Base-by-base conservation (phyloP, 2,329 filamentous ascomycete genomes). In the Diaporthe nobilis region DNA sequence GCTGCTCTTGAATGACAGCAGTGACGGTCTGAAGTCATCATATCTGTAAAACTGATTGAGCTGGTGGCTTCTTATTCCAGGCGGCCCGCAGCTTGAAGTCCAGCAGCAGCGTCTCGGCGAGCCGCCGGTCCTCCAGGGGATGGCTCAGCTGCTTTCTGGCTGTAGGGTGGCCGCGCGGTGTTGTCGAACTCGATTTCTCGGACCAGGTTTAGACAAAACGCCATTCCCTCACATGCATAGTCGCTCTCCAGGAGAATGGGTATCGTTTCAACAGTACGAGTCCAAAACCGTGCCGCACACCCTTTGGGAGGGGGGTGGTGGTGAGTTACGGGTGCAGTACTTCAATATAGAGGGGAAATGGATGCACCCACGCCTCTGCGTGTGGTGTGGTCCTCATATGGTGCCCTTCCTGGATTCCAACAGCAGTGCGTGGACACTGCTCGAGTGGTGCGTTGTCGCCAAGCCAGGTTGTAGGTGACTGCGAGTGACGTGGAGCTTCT, bases 401-500 rank as follows among this genome's bases (percentile, higher is more conserved):
- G 34, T 34, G 34, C 34, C 1, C 34, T 34, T 34, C 34, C 34
- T 34, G 34, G 34, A 34, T 34, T 8, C 37, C 12, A 13, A 12
- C 10, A 13, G 37, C 37, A 39, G 37, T 39, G 37, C 12, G 13
- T 39, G 37, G 37, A 39, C 12, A 13, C 12, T 39, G 37, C 10
- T 13, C 37, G 37, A 39, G 37, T 39, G 10, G 37, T 12, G 12
- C 37, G 3, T 39, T 4, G 37, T 39, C 10, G 37, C 12, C 37
- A 12, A 39, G 12, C 44, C 44, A 7, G 6, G 8, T 49, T 22
- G 17, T 49, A 20, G 44, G 7, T 20, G 17, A 22, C 6, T 20
- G 44, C 7, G 71, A 99, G 90, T 5, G 96, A 95, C 90, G 61
- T 92, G 88, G 9, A 99, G 90, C 60, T 92, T 91, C 20, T 88